phyloP scores from a whole-genome alignment of 116 monocot genomes.

The Iris pallida region DNA sequence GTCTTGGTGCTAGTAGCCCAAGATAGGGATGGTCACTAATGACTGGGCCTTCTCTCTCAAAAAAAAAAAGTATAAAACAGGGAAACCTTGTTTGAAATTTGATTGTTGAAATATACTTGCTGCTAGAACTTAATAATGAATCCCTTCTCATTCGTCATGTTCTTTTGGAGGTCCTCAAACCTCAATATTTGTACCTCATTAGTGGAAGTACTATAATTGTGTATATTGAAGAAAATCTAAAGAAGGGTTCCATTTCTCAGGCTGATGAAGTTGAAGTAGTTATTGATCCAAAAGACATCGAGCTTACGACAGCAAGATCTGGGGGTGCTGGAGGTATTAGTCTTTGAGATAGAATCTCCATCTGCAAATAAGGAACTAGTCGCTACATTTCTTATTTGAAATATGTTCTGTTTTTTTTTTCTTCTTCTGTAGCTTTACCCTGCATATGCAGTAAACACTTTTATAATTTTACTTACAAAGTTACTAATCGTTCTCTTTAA shows the following conservation, averaged over 20 bases:
- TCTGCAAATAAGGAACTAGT: background rate
- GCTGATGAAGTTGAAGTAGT: conserved; percentile 93
- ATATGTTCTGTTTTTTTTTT: background rate
- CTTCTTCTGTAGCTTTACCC: background rate
- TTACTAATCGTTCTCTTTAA: background rate
- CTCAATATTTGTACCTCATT: too few relatives aligned
- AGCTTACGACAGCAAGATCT: conserved; percentile 88
- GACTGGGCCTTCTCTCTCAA: too few relatives aligned
- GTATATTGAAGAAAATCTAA: too few relatives aligned
- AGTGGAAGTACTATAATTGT: too few relatives aligned
- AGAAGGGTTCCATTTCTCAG: conserved; percentile 22
- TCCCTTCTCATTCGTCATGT: too few relatives aligned
- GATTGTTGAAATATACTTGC: too few relatives aligned
- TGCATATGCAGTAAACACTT: background rate
- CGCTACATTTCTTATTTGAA: background rate
- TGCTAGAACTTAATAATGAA: too few relatives aligned
- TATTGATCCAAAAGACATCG: conserved; percentile 96
- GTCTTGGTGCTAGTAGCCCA: too few relatives aligned
- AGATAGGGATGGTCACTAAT: too few relatives aligned
- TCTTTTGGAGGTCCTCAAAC: too few relatives aligned
- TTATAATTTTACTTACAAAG: background rate
- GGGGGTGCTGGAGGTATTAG: conserved; percentile 93
- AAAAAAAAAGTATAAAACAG: too few relatives aligned
- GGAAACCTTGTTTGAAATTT: too few relatives aligned
- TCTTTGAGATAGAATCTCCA: background rate